Evolutionary conservation across 2,329 filamentous ascomycete genomes (phyloP).

Genomic region (Xylaria sp.): DNA sequence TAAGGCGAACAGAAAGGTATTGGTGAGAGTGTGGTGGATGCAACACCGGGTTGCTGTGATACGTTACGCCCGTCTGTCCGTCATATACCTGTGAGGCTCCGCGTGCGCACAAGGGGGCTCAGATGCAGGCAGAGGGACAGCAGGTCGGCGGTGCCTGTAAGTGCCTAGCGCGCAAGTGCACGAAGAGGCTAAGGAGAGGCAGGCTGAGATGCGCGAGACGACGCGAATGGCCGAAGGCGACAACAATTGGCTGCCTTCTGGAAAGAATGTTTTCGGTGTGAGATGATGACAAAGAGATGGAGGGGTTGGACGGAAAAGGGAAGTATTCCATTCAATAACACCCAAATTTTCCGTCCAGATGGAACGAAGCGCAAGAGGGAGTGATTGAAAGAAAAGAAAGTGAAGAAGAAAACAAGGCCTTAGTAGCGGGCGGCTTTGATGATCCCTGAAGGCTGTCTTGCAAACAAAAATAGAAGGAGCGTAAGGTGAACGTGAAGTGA

Average conservation of each 20-base stretch:
- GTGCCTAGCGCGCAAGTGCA: not conserved
- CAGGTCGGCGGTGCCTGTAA: not conserved
- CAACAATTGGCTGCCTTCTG: not conserved
- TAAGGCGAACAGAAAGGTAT: not conserved
- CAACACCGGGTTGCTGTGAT: not conserved
- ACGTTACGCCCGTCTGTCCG: not conserved
- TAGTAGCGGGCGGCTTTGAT: no score
- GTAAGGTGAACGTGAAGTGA: no score
- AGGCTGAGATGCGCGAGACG: not conserved
- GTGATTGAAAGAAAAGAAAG: no score
- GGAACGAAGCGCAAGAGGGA: no score
- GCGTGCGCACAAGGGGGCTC: not conserved
- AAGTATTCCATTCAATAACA: not conserved
- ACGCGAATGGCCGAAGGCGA: not conserved
- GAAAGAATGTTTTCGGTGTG: not conserved
- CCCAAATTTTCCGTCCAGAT: not conserved
- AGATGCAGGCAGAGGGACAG: not conserved
- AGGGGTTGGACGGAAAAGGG: not conserved
- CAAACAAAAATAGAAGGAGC: no score
- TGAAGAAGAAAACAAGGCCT: no score
- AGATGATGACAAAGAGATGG: not conserved
- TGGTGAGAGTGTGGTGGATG: not conserved
- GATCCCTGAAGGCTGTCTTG: no score
- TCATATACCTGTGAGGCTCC: conserved; percentile 3
- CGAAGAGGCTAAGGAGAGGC: not conserved